These are phyloP conservation scores for Lecanicillium sp. DNA, from an alignment of 2,329 filamentous ascomycete genomes.

Conservation along the genomic window DNA sequence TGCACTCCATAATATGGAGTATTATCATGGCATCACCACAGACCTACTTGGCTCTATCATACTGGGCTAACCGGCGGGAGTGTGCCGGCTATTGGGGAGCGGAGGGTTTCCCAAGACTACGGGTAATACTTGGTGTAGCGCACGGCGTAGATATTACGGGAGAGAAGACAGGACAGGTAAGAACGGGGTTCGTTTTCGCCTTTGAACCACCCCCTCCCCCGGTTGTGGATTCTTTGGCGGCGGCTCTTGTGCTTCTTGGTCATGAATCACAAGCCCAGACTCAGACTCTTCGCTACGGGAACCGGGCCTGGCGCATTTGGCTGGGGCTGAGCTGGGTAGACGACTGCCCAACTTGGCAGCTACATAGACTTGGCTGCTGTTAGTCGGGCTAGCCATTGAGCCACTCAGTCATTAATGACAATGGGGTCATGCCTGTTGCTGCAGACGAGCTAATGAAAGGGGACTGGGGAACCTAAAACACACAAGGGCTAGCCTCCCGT, in stretches of 20 bases:
- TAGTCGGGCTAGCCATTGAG: constrained; percentile 6
- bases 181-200: no score
- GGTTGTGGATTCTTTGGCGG: constrained; percentile 8
- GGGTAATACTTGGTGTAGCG: no score
- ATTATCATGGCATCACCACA: constrained; percentile 11
- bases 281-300: not conserved
- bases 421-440: constrained; percentile 8
- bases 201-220: constrained; percentile 6
- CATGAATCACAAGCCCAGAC: constrained; percentile 10
- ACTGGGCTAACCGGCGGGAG: constrained; percentile 7
- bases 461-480: constrained; percentile 13
- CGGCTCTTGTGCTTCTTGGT: constrained; percentile 2
- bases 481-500: constrained; percentile 2
- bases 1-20: constrained; percentile 13
- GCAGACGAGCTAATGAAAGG: not conserved
- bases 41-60: constrained; percentile 8
- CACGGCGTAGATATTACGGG: no score
- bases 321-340: not conserved
- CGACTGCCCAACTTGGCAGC: constrained; percentile 13
- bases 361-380: constrained; percentile 8
- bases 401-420: constrained; percentile 11
- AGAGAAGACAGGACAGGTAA: no score
- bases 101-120: constrained; percentile 2
- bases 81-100: not conserved
- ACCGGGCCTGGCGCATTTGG: constrained; percentile 4